Percentiles rank a stretch among this genome's conserved stretches.
Evolutionary conservation across 306 rosid species (phyloP).

Genomic region (Geum urbanum): DNA sequence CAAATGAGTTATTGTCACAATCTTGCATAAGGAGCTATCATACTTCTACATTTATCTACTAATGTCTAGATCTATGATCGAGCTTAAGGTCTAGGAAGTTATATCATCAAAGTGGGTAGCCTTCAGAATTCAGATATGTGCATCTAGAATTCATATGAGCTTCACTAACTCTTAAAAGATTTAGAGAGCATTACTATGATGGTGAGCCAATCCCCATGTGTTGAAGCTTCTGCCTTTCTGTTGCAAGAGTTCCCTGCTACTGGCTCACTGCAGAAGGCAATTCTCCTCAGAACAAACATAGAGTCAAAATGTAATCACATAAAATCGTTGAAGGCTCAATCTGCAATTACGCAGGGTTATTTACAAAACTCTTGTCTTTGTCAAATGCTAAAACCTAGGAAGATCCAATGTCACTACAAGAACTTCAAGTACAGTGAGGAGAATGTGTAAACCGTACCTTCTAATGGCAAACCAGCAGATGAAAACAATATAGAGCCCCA

Average conservation of each 20-base stretch:
- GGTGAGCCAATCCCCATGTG: slow-evolving; percentile 81
- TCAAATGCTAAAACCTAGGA: background rate
- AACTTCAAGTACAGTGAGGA: slow-evolving; percentile 10
- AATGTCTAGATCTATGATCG: background rate
- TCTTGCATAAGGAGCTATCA: slow-evolving; percentile 8
- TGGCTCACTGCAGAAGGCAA: slow-evolving; percentile 59
- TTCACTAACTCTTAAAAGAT: background rate
- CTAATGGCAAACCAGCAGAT: slow-evolving; percentile 98
- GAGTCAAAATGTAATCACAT: slow-evolving; percentile 1
- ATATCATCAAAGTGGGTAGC: background rate
- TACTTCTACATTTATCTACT: background rate
- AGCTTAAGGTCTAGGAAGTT: background rate
- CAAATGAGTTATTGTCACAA: slow-evolving; percentile 24
- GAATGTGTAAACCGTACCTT: slow-evolving; percentile 45
- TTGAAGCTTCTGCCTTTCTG: slow-evolving; percentile 41
- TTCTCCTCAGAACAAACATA: background rate
- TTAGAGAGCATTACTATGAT: slow-evolving; percentile 54
- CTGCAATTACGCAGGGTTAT: background rate
- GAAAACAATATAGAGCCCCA: slow-evolving; percentile 94
- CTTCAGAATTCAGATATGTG: background rate
- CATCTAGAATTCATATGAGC: background rate
- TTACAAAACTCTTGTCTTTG: background rate
- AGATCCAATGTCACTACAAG: background rate
- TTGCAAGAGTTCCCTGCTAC: slow-evolving; percentile 55
- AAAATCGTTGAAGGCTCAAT: background rate